Evolutionary conservation across 148 eudicot species (phyloP).

Genomic region (Persicaria maculosa): DNA sequence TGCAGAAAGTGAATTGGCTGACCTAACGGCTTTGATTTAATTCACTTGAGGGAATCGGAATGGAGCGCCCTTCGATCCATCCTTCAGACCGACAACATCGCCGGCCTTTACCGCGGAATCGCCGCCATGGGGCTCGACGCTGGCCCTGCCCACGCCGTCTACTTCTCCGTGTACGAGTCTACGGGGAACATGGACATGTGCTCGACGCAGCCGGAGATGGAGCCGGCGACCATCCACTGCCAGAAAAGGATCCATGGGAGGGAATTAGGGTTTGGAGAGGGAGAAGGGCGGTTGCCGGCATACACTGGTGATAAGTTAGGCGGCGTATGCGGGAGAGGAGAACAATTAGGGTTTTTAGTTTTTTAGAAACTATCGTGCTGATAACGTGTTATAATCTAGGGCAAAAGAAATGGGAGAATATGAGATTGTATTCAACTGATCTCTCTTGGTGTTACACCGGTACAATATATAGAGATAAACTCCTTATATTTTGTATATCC

Average conservation of each 20-base stretch:
- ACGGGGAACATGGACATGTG: slow-evolving; percentile 96
- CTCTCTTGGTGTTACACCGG: no score
- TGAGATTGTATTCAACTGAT: no score
- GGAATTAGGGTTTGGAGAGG: slow-evolving; percentile 8
- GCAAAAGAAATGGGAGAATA: no score
- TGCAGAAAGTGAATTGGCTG: no score
- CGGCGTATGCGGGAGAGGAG: neutral
- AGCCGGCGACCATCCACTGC: slow-evolving; percentile 89
- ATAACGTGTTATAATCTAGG: no score
- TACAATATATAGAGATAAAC: no score
- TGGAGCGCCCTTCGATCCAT: slow-evolving; percentile 46
- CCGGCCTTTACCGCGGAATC: slow-evolving; percentile 76
- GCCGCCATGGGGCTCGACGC: slow-evolving; percentile 96
- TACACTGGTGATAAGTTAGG: slow-evolving; percentile 8
- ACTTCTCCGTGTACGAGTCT: slow-evolving; percentile 82
- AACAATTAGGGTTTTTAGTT: neutral
- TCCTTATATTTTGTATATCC: no score
- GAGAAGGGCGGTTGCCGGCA: slow-evolving; percentile 1
- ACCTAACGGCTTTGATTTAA: no score
- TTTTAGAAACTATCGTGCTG: no score
- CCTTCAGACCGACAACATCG: slow-evolving; percentile 45
- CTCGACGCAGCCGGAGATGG: slow-evolving; percentile 71
- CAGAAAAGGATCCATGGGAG: slow-evolving; percentile 35
- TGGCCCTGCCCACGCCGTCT: slow-evolving; percentile 94
- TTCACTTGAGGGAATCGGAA: no score